phyloP scores from a whole-genome alignment of 2,329 filamentous ascomycete genomes.

The Hypoxylon sp. region DNA sequence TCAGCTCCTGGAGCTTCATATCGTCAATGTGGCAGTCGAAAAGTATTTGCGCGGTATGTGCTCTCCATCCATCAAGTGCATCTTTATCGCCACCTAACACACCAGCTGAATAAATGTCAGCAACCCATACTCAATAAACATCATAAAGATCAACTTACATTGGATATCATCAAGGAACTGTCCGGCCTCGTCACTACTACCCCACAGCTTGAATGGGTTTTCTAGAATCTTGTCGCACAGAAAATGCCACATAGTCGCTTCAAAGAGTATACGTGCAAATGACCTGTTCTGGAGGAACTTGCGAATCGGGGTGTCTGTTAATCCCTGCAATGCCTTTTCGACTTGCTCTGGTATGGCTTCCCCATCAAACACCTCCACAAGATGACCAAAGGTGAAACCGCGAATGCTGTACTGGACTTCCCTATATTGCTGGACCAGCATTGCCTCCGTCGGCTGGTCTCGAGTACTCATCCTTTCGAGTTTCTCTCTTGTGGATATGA shows the following conservation, averaged over 20 bases:
- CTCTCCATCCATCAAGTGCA: not conserved
- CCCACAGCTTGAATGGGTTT: slow-evolving; percentile 8
- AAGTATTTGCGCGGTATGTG: slow-evolving; percentile 1
- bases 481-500: no score
- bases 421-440: not conserved
- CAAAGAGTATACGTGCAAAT: not conserved
- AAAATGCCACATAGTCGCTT: slow-evolving; percentile 12
- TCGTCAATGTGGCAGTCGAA: not conserved
- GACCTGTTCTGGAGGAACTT: not conserved
- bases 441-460: no score
- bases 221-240: slow-evolving; percentile 1
- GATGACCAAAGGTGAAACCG: not conserved
- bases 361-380: slow-evolving; percentile 22
- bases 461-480: no score
- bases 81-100: not conserved
- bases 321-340: slow-evolving; percentile 31
- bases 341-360: slow-evolving; percentile 46
- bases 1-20: not conserved
- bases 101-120: slow-evolving; percentile 1
- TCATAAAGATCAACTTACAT: not conserved
- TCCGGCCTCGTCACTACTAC: slow-evolving; percentile 1
- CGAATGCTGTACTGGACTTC: not conserved
- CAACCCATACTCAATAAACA: not conserved
- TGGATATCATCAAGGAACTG: not conserved
- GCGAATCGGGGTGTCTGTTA: not conserved